Conservation (phyloP, 2,329 filamentous ascomycete genomes). For the Venturia pyrina region DNA sequence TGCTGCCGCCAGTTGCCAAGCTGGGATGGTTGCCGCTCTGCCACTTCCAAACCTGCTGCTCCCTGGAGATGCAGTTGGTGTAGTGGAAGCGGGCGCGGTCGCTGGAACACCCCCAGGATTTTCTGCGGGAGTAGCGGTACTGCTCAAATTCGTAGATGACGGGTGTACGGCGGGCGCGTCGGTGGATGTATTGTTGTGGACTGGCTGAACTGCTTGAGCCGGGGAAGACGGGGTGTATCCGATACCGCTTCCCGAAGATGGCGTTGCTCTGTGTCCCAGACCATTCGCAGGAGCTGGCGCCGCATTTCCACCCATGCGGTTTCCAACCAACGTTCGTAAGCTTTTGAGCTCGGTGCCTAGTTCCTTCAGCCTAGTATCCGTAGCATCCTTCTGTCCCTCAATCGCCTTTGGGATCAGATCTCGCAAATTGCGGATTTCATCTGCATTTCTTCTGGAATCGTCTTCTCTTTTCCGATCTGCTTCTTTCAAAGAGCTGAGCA, state of each 20-base stretch:
- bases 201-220: not conserved
- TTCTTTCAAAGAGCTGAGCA: slow-evolving; percentile 71
- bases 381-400: slow-evolving; percentile 74
- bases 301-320: slow-evolving; percentile 38
- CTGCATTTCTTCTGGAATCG: slow-evolving; percentile 73
- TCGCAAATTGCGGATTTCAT: slow-evolving; percentile 75
- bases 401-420: slow-evolving; percentile 82
- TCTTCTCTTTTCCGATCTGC: slow-evolving; percentile 75
- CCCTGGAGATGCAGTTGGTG: slow-evolving; percentile 17
- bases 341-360: slow-evolving; percentile 82
- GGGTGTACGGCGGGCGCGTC: slow-evolving; percentile 2
- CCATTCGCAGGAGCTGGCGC: slow-evolving; percentile 14
- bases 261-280: slow-evolving; percentile 9
- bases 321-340: slow-evolving; percentile 74
- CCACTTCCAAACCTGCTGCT: slow-evolving; percentile 18
- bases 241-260: slow-evolving; percentile 2
- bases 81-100: slow-evolving; percentile 15
- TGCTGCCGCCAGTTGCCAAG: slow-evolving; percentile 43
- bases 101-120: slow-evolving; percentile 15
- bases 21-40: slow-evolving; percentile 35
- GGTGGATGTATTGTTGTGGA: not conserved
- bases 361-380: slow-evolving; percentile 72
- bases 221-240: slow-evolving; percentile 1
- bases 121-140: slow-evolving; percentile 11
- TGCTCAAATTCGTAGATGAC: slow-evolving; percentile 6